Conservation (phyloP, 1,284 basidiomycete genomes). For the Rhodotorula sp. region DNA sequence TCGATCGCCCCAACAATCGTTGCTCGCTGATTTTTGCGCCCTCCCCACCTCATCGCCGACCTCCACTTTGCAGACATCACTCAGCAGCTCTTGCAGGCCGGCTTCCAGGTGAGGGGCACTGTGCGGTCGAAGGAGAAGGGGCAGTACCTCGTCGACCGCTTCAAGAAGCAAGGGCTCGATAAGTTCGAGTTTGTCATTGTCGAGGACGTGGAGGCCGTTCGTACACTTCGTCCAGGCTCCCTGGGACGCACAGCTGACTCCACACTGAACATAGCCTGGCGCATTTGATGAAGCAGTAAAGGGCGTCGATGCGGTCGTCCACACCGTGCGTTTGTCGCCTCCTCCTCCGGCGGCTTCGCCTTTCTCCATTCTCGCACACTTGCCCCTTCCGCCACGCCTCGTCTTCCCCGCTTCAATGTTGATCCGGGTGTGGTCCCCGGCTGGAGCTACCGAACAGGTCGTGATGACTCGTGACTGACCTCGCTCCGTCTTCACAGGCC, state of each 20-base stretch:
- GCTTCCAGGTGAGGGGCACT: constrained; percentile 50
- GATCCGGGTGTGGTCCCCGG: too few relatives aligned
- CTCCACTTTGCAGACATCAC: constrained; percentile 36
- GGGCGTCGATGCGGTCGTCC: constrained; percentile 48
- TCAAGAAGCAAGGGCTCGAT: constrained; percentile 37
- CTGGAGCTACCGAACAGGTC: too few relatives aligned
- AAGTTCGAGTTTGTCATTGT: constrained; percentile 47
- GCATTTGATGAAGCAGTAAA: constrained; percentile 52
- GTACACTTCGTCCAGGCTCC: not conserved
- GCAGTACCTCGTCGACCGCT: constrained; percentile 49
- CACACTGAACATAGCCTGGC: constrained; percentile 14
- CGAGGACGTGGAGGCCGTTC: constrained; percentile 48
- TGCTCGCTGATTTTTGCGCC: not conserved
- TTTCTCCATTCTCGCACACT: not conserved
- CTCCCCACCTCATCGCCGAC: not conserved
- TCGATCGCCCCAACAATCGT: not conserved
- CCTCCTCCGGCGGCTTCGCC: not conserved
- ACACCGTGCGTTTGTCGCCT: constrained; percentile 18
- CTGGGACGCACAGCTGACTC: too few relatives aligned
- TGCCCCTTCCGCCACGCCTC: too few relatives aligned
- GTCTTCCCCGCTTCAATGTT: too few relatives aligned
- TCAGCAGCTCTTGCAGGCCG: constrained; percentile 45
- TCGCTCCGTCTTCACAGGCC: constrained; percentile 39
- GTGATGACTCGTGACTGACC: not conserved
- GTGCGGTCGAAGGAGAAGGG: constrained; percentile 51